These are phyloP conservation scores for Cladosporium halotolerans DNA, from an alignment of 2,329 filamentous ascomycete species.

Conservation along the genomic window DNA sequence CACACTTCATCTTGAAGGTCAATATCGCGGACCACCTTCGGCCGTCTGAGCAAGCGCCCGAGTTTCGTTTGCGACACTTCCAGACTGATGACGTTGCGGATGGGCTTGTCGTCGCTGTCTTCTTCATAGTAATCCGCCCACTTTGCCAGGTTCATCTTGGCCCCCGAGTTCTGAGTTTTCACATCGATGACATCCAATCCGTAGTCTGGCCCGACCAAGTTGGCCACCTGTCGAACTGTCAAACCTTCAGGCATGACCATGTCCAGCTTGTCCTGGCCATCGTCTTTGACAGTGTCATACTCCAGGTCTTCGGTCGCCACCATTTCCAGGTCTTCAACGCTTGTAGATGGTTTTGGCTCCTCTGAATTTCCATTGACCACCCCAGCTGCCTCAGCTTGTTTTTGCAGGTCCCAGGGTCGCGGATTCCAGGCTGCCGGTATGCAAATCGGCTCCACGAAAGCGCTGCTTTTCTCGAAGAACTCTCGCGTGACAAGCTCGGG, in stretches of 20 bases:
- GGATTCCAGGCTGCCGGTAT: conserved; percentile 58
- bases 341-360: neutral
- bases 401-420: conserved; percentile 35
- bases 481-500: conserved; percentile 58
- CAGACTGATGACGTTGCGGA: conserved; percentile 64
- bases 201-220: conserved; percentile 58
- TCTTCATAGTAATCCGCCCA: conserved; percentile 66
- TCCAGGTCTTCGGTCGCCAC: conserved; percentile 38
- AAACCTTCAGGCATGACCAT: conserved; percentile 62
- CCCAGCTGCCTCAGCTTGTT: conserved; percentile 6
- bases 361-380: neutral
- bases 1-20: conserved; percentile 52
- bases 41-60: conserved; percentile 56
- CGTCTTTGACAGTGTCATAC: conserved; percentile 46
- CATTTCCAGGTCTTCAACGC: conserved; percentile 23
- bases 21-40: conserved; percentile 59
- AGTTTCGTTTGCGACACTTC: conserved; percentile 60
- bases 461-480: conserved; percentile 55
- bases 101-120: conserved; percentile 51
- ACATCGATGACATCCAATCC: conserved; percentile 63
- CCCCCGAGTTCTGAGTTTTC: conserved; percentile 57
- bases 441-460: conserved; percentile 62
- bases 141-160: conserved; percentile 58
- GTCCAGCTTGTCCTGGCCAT: conserved; percentile 58
- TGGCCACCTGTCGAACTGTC: conserved; percentile 57